phyloP scores from a whole-genome alignment of 2,329 filamentous ascomycete genomes.

The Acrocalymma vagum region DNA sequence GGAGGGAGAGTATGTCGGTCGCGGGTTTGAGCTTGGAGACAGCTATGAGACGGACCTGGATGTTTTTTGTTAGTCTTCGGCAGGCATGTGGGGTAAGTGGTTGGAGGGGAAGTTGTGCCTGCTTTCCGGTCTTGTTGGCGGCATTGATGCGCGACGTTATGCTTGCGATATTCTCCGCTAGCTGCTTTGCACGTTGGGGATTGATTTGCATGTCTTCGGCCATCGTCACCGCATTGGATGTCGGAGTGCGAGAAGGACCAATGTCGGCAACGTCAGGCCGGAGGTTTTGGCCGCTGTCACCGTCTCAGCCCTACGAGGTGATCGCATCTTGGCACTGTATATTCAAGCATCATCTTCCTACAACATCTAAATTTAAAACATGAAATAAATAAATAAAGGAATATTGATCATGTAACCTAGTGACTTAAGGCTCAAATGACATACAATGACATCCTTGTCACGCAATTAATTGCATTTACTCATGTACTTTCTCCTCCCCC shows the following conservation, averaged over 20 bases:
- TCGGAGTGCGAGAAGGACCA: constrained; percentile 15
- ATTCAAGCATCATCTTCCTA: too few relatives aligned
- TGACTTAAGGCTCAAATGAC: too few relatives aligned
- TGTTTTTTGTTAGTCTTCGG: constrained; percentile 12
- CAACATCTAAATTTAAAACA: too few relatives aligned
- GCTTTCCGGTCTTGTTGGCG: constrained; percentile 42
- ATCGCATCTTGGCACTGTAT: constrained; percentile 3
- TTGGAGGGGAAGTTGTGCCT: constrained; percentile 30
- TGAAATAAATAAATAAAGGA: too few relatives aligned
- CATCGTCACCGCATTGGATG: constrained; percentile 31
- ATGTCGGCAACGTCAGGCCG: constrained; percentile 25
- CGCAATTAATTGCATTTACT: too few relatives aligned
- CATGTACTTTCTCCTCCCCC: too few relatives aligned
- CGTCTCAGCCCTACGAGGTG: constrained; percentile 21
- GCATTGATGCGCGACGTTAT: constrained; percentile 52
- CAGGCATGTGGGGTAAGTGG: constrained; percentile 1
- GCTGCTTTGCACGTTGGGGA: constrained; percentile 54
- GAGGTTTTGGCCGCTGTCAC: constrained; percentile 12
- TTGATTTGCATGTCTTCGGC: constrained; percentile 50
- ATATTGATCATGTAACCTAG: too few relatives aligned
- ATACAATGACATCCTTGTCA: too few relatives aligned
- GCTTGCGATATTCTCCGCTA: constrained; percentile 54
- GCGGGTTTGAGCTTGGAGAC: constrained; percentile 97
- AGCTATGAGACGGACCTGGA: constrained; percentile 84
- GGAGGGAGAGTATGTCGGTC: constrained; percentile 86